These are phyloP conservation scores for Aspergillus quadrilineatus DNA, from an alignment of 2,329 filamentous ascomycete genomes.

Conservation along the genomic window DNA sequence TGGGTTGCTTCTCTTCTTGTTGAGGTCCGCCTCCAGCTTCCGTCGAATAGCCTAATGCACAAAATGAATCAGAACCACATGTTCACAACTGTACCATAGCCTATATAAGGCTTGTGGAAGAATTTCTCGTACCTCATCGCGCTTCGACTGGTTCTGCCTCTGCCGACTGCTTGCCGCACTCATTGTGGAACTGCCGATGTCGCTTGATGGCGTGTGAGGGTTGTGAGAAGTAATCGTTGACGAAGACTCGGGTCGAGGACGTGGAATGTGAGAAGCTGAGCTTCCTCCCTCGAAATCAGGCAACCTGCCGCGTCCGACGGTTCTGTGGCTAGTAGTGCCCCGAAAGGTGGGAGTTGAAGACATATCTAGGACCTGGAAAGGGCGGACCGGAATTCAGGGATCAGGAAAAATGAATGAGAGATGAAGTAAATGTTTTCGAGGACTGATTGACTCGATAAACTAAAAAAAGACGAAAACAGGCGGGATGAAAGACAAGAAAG, in stretches of 20 bases:
- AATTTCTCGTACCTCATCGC: slow-evolving; percentile 77
- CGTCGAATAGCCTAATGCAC: slow-evolving; percentile 78
- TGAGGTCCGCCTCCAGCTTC: slow-evolving; percentile 96
- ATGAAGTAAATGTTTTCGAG: slow-evolving; percentile 7
- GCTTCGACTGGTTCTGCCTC: slow-evolving; percentile 92
- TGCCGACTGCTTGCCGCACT: slow-evolving; percentile 87
- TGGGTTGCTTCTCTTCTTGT: slow-evolving; percentile 87
- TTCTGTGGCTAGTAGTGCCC: slow-evolving; percentile 53
- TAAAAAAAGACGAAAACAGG: slow-evolving; percentile 18
- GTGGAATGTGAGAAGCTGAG: slow-evolving; percentile 59
- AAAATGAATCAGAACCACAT: slow-evolving; percentile 10
- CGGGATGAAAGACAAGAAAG: slow-evolving; percentile 4
- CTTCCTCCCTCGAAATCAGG: slow-evolving; percentile 53
- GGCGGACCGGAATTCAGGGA: slow-evolving; percentile 11
- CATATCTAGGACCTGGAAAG: slow-evolving; percentile 41
- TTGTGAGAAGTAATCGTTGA: slow-evolving; percentile 40
- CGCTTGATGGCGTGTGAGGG: slow-evolving; percentile 41
- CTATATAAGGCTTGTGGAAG: neutral
- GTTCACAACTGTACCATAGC: neutral
- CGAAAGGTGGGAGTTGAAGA: slow-evolving; percentile 59
- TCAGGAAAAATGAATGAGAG: slow-evolving; percentile 20
- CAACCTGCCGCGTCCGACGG: slow-evolving; percentile 55
- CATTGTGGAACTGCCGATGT: slow-evolving; percentile 65
- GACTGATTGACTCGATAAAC: slow-evolving; percentile 6
- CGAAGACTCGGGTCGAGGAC: slow-evolving; percentile 56